phyloP scores from a whole-genome alignment of 2,329 filamentous ascomycete species.

The Fusarium xyrophilum region DNA sequence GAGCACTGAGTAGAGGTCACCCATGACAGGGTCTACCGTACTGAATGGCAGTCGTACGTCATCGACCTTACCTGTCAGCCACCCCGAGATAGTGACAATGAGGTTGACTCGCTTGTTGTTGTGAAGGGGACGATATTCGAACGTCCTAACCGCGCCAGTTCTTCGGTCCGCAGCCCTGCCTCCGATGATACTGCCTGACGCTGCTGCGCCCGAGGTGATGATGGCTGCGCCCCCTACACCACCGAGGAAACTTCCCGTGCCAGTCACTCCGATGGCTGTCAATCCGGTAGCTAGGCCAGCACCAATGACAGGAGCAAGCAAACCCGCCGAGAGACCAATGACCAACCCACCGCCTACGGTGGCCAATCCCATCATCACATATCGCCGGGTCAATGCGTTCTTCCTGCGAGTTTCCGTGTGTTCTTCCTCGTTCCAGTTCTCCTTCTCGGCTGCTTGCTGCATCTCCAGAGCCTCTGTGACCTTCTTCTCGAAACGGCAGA shows the following conservation, averaged over 20 bases:
- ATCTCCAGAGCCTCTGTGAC: constrained; percentile 97
- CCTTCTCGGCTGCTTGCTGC: constrained; percentile 92
- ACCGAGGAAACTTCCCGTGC: constrained; percentile 86
- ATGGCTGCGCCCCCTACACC: constrained; percentile 92
- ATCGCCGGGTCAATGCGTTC: constrained; percentile 78
- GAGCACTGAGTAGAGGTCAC: constrained; percentile 93
- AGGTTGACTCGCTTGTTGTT: constrained; percentile 98
- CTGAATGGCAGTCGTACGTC: constrained; percentile 95
- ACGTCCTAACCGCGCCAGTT: constrained; percentile 92
- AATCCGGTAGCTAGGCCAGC: constrained; percentile 93
- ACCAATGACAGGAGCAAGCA: constrained; percentile 92
- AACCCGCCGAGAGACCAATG: constrained; percentile 90
- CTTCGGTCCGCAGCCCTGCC: constrained; percentile 83
- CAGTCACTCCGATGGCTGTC: constrained; percentile 90
- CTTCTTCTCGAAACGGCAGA: constrained; percentile 95
- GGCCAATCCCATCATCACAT: constrained; percentile 95
- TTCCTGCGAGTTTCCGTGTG: constrained; percentile 90
- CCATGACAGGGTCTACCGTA: constrained; percentile 97
- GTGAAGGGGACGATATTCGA: constrained; percentile 94
- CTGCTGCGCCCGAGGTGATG: constrained; percentile 87
- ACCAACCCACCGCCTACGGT: constrained; percentile 95
- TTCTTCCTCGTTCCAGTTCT: constrained; percentile 97
- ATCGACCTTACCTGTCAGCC: constrained; percentile 98
- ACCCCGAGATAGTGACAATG: constrained; percentile 92
- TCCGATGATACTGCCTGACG: constrained; percentile 87